Evolutionary conservation across 805 yeast species (phyloP).

Genomic region (Teunomyces aglyptinius): DNA sequence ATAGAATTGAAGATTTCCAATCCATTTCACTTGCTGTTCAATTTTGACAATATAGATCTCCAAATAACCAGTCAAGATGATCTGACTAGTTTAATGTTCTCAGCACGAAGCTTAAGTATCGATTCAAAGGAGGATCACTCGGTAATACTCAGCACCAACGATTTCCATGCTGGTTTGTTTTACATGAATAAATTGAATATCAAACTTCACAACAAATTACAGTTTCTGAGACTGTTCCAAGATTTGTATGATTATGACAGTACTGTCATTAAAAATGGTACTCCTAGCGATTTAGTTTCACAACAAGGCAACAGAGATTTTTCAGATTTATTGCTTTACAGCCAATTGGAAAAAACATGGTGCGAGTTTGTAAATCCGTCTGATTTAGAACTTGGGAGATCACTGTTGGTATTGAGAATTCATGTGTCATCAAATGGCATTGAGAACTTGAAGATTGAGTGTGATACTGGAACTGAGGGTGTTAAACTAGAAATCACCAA

Average conservation of each 20-base stretch:
- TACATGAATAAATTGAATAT: conserved; percentile 17
- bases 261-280: conserved; percentile 3
- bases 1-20: conserved; percentile 35
- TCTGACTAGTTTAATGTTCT: conserved; percentile 10
- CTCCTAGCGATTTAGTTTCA: neutral
- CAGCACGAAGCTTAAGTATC: conserved; percentile 7
- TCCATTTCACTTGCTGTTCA: conserved; percentile 21
- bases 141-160: conserved; percentile 19
- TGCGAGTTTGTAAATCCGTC: conserved; percentile 26
- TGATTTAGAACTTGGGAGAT: conserved; percentile 26
- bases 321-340: conserved; percentile 13
- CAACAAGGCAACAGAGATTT: neutral
- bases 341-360: conserved; percentile 20
- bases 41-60: conserved; percentile 20
- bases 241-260: conserved; percentile 3
- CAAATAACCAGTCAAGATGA: conserved; percentile 15
- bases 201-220: conserved; percentile 16
- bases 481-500: conserved; percentile 9
- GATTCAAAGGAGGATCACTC: conserved; percentile 7
- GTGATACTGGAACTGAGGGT: conserved; percentile 18
- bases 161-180: conserved; percentile 36
- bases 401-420: conserved; percentile 23
- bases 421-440: conserved; percentile 30
- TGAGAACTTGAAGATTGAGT: conserved; percentile 21
- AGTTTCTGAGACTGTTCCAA: conserved; percentile 15